Evolutionary conservation across 768 basidiomycete genomes (phyloP).

Genomic region (Tricholoma terreum): DNA sequence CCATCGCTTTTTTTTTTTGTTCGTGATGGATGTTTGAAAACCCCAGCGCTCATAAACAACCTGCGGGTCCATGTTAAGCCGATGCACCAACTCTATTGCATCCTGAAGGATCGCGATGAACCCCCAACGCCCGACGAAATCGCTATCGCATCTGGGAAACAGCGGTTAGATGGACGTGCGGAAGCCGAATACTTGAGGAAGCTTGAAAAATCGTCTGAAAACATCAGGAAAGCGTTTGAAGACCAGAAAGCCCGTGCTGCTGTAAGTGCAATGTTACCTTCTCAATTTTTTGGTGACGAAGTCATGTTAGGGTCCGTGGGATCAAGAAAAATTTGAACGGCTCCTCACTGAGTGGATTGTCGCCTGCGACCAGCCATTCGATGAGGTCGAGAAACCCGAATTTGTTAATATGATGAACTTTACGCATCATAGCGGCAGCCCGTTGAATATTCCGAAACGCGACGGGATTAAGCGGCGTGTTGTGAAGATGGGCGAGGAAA

Average conservation of each 20-base stretch:
- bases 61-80: neutral
- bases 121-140: neutral
- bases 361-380: constrained; percentile 17
- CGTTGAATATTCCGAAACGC: neutral
- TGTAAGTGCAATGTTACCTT: neutral
- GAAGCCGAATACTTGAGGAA: neutral
- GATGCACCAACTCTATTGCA: neutral
- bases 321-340: constrained; percentile 10
- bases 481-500: constrained; percentile 16
- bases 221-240: neutral
- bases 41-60: neutral
- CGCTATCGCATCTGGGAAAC: neutral
- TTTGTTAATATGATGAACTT: constrained; percentile 14
- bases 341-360: constrained; percentile 10
- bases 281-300: no score
- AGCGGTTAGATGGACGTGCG: neutral
- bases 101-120: neutral
- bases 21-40: no score
- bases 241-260: neutral
- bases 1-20: no score
- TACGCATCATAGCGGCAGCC: neutral
- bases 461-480: constrained; percentile 3
- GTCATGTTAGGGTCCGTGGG: neutral
- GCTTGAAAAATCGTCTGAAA: neutral
- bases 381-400: constrained; percentile 11